Base-by-base conservation (phyloP, 495 filamentous ascomycete species). In the Hapsidospora chrysogenum region DNA sequence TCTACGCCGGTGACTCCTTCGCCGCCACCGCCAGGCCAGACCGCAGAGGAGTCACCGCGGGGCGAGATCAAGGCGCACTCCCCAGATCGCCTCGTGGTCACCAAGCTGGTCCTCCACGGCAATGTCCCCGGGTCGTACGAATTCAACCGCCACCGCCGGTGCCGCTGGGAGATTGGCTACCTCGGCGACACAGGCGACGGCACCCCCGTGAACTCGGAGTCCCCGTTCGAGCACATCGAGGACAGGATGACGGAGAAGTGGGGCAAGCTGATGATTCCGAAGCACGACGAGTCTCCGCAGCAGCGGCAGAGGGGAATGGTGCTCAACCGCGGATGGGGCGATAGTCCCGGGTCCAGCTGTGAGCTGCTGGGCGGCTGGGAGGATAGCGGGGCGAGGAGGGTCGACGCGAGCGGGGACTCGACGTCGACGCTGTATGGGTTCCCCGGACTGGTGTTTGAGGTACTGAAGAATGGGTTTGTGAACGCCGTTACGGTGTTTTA, bases 121-220 rank as follows among this genome's bases (percentile, higher is more conserved):
- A 97, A 97, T 47, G 74, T 97, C 2, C 89, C 89, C 3, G 89
- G 89, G 0, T 92, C 85, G 3, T 95, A 95, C 57, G 79, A 85
- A 4, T 97, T 97, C 60, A 94, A 97, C 52, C 71, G 89, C 17
- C 84, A 96, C 52, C 78, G 89, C 7, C 72, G 89, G 41, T 84
- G 77, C 43, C 74, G 85, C 19, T 97, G 89, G 89, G 72, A 70
- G 36, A 75, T 97, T 31, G 54, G 66, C 31, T 71, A 82, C 39
- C 50, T 77, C 11, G 43, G 47, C 14, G 38, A 44, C 4, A 18
- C 32, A 9, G 45, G 49, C 31, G 35, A 30, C 1, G 20, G 45
- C 7, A 36, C 43, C 11, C 40, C 46, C 15, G 46, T 83, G 13
- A 70, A 72, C 39, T 92, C 85, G 0, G 89, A 96, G 51, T 80